These are phyloP conservation scores for Priceomyces medius DNA, from an alignment of 805 yeast species.

Conservation along the genomic window DNA sequence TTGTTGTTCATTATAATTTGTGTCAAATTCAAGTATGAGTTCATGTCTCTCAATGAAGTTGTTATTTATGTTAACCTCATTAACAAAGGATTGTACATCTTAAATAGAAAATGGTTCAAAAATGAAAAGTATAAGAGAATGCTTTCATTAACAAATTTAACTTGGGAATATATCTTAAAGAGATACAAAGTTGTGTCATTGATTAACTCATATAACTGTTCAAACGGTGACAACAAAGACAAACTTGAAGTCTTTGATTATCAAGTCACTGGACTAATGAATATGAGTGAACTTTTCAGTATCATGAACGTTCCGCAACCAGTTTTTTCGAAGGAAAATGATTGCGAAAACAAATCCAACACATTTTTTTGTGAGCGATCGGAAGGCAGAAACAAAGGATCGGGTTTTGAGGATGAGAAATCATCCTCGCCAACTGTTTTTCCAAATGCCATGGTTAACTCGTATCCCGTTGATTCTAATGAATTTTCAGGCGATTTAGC, in stretches of 20 bases:
- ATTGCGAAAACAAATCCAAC: not conserved
- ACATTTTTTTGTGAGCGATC: no score
- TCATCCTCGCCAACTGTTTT: not conserved
- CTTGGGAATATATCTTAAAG: constrained; percentile 44
- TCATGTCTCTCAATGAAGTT: constrained; percentile 37
- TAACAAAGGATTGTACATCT: constrained; percentile 41
- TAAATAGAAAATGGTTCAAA: constrained; percentile 45
- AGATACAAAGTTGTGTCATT: constrained; percentile 30
- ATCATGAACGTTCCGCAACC: constrained; percentile 47
- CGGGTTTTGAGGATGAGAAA: constrained; percentile 1
- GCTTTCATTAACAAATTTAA: constrained; percentile 41
- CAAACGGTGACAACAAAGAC: constrained; percentile 15
- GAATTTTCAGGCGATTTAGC: constrained; percentile 23
- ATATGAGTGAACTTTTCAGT: constrained; percentile 41
- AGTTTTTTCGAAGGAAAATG: constrained; percentile 1
- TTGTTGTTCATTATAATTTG: constrained; percentile 51
- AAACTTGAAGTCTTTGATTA: constrained; percentile 39
- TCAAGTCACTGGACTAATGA: constrained; percentile 38
- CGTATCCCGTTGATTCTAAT: not conserved
- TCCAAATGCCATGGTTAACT: not conserved
- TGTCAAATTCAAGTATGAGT: constrained; percentile 48
- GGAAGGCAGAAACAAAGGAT: not conserved
- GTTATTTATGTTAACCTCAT: constrained; percentile 38
- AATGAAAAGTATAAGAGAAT: constrained; percentile 46
- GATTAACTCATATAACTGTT: constrained; percentile 23